These are phyloP conservation scores for Cicer yamashitae DNA, from an alignment of 306 rosid genomes.

Conservation along the genomic window DNA sequence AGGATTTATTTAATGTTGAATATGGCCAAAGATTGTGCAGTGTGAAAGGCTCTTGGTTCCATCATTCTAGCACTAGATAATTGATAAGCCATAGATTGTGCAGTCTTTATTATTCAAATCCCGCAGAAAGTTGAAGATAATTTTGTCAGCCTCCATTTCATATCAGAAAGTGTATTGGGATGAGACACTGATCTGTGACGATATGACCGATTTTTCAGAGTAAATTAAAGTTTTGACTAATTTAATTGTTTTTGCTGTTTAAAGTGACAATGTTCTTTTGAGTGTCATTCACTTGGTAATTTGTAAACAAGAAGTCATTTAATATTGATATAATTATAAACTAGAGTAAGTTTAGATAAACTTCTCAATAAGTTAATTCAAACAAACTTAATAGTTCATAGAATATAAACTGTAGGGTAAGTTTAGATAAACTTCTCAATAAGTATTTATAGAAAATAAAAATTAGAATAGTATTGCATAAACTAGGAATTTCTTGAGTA, in stretches of 20 bases:
- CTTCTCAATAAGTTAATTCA: too few species aligned
- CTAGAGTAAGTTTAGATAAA: too few species aligned
- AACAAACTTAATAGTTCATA: too few species aligned
- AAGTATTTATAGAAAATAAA: too few species aligned
- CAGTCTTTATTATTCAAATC: background rate
- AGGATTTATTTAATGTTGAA: slow-evolving; percentile 29
- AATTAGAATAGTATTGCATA: too few species aligned
- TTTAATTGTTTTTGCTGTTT: background rate
- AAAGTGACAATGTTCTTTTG: background rate
- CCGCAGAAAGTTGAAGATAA: background rate
- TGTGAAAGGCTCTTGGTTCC: slow-evolving; percentile 22
- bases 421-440: too few species aligned
- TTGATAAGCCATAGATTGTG: background rate
- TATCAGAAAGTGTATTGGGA: background rate
- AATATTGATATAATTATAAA: too few species aligned
- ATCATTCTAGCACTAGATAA: background rate
- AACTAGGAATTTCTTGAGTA: too few species aligned
- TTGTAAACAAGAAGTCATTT: too few species aligned
- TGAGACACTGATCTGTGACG: background rate
- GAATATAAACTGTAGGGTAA: too few species aligned
- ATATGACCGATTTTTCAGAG: background rate
- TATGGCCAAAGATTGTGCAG: background rate
- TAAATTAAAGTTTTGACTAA: background rate
- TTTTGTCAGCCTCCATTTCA: background rate
- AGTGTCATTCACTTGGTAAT: background rate